Percentiles rank a stretch among this genome's conserved stretches.
These are phyloP conservation scores for Hypoxylon rickii DNA, from an alignment of 495 filamentous ascomycete genomes.

Conservation along the genomic window DNA sequence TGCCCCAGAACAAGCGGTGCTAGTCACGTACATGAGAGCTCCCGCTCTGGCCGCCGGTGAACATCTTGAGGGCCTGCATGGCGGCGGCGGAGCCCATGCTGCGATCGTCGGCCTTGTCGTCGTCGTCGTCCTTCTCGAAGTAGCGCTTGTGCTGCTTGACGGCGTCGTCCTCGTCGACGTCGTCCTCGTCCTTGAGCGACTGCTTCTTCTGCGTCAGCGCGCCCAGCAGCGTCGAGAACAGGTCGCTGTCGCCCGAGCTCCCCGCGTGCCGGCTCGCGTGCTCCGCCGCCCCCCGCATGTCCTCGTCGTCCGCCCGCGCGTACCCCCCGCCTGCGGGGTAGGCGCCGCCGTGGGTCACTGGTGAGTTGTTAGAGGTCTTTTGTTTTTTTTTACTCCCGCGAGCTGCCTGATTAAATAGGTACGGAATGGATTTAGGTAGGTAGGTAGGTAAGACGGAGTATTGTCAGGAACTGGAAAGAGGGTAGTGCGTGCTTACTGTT, in stretches of 20 bases:
- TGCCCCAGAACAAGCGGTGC: too few relatives aligned
- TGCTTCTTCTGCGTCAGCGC: constrained; percentile 55
- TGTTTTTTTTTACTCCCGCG: too few relatives aligned
- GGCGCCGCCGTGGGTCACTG: constrained; percentile 45
- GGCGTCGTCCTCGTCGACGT: constrained; percentile 65
- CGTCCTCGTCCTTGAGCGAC: constrained; percentile 52
- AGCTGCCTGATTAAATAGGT: background rate
- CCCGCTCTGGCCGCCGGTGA: constrained; percentile 49
- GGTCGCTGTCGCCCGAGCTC: constrained; percentile 47
- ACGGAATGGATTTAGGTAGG: too few relatives aligned
- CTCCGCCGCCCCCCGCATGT: constrained; percentile 55
- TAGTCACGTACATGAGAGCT: constrained; percentile 28
- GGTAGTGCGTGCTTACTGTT: constrained; percentile 33
- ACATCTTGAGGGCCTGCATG: constrained; percentile 72
- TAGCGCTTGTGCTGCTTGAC: constrained; percentile 59
- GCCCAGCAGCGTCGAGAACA: constrained; percentile 58
- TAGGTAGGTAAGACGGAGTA: background rate
- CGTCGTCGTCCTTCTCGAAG: constrained; percentile 50
- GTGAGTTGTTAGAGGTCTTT: background rate
- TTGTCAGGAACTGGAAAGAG: too few relatives aligned
- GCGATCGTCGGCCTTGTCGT: constrained; percentile 41
- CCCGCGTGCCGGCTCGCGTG: constrained; percentile 58
- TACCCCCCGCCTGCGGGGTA: constrained; percentile 47
- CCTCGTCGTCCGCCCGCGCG: constrained; percentile 42
- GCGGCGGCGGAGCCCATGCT: constrained; percentile 64